phyloP scores from a whole-genome alignment of 2,329 filamentous ascomycete genomes.

The Fusarium beomiforme region DNA sequence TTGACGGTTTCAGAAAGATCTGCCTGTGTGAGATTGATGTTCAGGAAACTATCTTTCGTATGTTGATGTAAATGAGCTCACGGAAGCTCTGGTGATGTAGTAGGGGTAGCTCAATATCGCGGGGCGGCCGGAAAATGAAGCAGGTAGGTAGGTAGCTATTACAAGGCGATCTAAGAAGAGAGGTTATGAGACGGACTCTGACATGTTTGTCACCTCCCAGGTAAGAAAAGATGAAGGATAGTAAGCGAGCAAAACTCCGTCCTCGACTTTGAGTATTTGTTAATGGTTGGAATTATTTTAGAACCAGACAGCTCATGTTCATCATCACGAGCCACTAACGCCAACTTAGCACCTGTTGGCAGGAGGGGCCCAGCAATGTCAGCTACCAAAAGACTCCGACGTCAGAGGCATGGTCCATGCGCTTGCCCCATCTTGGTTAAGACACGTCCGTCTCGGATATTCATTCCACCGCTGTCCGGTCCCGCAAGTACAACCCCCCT shows the following conservation, averaged over 20 bases:
- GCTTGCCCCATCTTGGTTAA: background rate
- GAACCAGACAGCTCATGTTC: constrained; percentile 1
- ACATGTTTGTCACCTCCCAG: constrained; percentile 23
- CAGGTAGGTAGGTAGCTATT: constrained; percentile 32
- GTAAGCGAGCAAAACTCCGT: background rate
- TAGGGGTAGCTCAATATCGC: constrained; percentile 15
- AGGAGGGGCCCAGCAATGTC: constrained; percentile 28
- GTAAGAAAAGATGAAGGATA: background rate
- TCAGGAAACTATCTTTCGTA: background rate
- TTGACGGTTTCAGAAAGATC: background rate
- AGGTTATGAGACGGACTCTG: constrained; percentile 27
- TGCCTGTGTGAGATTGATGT: background rate
- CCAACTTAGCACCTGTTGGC: background rate
- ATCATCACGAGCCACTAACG: constrained; percentile 32
- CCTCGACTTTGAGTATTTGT: background rate
- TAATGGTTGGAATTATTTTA: constrained; percentile 2
- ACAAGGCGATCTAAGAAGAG: constrained; percentile 9
- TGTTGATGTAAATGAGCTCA: background rate
- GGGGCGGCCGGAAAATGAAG: constrained; percentile 20
- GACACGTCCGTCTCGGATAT: constrained; percentile 11
- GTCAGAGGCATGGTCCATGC: constrained; percentile 40
- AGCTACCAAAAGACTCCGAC: constrained; percentile 25
- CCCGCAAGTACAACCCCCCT: background rate
- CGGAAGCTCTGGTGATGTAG: background rate
- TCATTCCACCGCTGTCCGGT: constrained; percentile 31